A percentile compares a stretch with the other conserved stretches of the same genome.
Conservation (phyloP, 768 basidiomycete species). For the Psilocybe tampanensis region DNA sequence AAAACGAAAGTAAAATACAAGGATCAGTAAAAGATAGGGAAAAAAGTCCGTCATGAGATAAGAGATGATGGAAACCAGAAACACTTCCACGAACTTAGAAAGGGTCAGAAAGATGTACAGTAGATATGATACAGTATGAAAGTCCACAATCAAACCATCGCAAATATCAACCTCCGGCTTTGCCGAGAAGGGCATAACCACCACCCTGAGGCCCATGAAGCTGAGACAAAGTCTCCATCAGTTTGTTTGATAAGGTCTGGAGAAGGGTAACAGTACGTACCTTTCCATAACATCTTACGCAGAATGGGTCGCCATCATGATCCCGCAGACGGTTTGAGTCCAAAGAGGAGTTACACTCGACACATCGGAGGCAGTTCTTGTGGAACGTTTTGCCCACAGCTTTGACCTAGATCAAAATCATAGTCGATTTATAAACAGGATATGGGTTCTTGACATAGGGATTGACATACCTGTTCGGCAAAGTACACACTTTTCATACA, state of each 20-base stretch:
- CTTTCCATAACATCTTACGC: slow-evolving; percentile 76
- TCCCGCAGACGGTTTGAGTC: slow-evolving; percentile 76
- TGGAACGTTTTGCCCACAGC: slow-evolving; percentile 83
- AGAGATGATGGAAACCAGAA: too few species aligned
- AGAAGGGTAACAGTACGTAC: slow-evolving; percentile 24
- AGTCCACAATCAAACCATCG: neutral
- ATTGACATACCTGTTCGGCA: slow-evolving; percentile 67
- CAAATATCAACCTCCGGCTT: slow-evolving; percentile 29
- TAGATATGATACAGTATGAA: too few species aligned
- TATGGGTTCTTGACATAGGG: neutral
- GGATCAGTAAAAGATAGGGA: too few species aligned
- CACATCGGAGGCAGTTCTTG: slow-evolving; percentile 76
- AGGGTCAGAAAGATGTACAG: too few species aligned
- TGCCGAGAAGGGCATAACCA: slow-evolving; percentile 66
- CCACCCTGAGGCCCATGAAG: slow-evolving; percentile 72
- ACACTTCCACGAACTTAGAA: too few species aligned
- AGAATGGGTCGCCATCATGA: slow-evolving; percentile 73
- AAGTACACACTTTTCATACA: slow-evolving; percentile 84
- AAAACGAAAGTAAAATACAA: too few species aligned
- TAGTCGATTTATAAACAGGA: neutral
- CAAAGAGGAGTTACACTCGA: slow-evolving; percentile 66
- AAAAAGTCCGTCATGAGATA: too few species aligned
- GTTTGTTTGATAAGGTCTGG: neutral
- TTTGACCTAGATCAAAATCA: slow-evolving; percentile 54
- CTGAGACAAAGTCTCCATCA: slow-evolving; percentile 35